Conservation (phyloP, 371 early-diverging fungal species). For the Actinomucor elegans region DNA sequence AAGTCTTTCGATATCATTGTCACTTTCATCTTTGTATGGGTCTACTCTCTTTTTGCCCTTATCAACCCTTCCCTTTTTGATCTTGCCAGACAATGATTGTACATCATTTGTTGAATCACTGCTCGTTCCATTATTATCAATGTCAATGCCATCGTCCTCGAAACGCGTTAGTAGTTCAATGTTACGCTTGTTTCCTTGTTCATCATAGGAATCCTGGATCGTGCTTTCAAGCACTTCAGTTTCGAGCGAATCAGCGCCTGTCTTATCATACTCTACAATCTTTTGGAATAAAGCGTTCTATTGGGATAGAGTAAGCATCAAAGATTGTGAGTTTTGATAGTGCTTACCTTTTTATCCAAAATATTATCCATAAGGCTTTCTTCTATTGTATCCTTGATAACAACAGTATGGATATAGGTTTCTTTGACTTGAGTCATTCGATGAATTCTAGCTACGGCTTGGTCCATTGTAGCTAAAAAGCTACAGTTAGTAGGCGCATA, state of each 20-base stretch:
- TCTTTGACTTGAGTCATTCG: conserved; percentile 46
- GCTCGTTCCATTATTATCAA: too few relatives aligned
- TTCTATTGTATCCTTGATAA: conserved; percentile 45
- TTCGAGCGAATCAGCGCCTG: background rate
- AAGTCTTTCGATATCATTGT: background rate
- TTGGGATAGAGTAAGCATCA: background rate
- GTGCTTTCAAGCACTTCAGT: background rate
- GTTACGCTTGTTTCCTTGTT: too few relatives aligned
- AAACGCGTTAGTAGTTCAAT: too few relatives aligned
- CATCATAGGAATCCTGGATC: background rate
- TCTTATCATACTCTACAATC: background rate
- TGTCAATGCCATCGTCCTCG: too few relatives aligned
- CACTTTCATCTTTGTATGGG: background rate
- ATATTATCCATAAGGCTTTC: conserved; percentile 42
- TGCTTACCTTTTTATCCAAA: conserved; percentile 33
- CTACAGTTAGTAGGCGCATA: too few relatives aligned
- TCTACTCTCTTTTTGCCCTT: background rate
- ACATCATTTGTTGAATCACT: too few relatives aligned
- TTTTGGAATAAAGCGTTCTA: conserved; percentile 14
- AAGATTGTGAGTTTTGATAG: background rate
- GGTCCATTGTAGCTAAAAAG: conserved; percentile 45
- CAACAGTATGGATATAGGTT: conserved; percentile 39
- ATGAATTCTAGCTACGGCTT: conserved; percentile 47
- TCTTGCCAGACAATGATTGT: too few relatives aligned
- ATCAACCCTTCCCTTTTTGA: too few relatives aligned